phyloP scores from a whole-genome alignment of 1,284 basidiomycete species.

The Nidula niveotomentosa region DNA sequence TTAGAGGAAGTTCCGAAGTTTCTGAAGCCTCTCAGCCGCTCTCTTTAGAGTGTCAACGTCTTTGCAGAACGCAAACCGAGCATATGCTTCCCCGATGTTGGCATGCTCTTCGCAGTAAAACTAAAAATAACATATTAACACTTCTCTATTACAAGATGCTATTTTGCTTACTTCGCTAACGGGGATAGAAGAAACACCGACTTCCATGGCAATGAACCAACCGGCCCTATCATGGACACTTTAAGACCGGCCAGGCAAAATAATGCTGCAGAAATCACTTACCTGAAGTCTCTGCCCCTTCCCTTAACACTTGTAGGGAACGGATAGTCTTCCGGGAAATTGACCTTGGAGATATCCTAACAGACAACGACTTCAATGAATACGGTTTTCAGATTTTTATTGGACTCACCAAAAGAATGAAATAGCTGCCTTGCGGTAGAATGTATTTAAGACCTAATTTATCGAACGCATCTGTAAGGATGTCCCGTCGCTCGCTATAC shows the following conservation, averaged over 20 bases:
- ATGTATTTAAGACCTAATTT: conserved; percentile 86
- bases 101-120: conserved; percentile 90
- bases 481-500: conserved; percentile 79
- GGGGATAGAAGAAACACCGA: conserved; percentile 91
- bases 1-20: conserved; percentile 62
- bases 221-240: conserved; percentile 53
- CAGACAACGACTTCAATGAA: conserved; percentile 7
- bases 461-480: conserved; percentile 82
- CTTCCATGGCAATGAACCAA: conserved; percentile 89
- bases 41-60: conserved; percentile 79
- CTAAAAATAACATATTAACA: conserved; percentile 31
- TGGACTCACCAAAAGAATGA: conserved; percentile 74
- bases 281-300: conserved; percentile 88
- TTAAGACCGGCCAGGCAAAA: conserved; percentile 1
- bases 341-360: conserved; percentile 80
- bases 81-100: conserved; percentile 82
- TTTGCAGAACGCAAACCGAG: conserved; percentile 93
- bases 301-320: conserved; percentile 79
- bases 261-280: conserved; percentile 15
- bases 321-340: conserved; percentile 83
- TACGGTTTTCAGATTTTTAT: background rate
- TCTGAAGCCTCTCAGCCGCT: conserved; percentile 78
- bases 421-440: conserved; percentile 87
- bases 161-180: conserved; percentile 78
- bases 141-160: no score